Evolutionary conservation across 352 stramenopile genomes (phyloP).

Genomic region (Pythium aristosporum): DNA sequence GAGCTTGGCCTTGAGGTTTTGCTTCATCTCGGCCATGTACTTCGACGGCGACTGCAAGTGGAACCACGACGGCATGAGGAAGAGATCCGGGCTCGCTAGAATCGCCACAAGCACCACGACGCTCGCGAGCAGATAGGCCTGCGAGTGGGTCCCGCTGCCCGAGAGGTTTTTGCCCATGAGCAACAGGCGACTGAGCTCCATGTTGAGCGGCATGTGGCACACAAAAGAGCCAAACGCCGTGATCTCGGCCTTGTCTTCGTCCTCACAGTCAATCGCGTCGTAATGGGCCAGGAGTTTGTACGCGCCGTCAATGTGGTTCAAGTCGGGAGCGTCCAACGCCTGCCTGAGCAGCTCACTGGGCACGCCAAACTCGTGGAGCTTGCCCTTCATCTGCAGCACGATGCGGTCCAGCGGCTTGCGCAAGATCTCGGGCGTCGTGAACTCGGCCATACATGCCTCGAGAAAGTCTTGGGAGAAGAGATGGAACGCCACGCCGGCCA

Average conservation of each 20-base stretch:
- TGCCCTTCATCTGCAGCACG: conserved; percentile 74
- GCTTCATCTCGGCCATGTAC: conserved; percentile 80
- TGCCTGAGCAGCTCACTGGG: conserved; percentile 67
- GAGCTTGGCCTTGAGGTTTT: conserved; percentile 67
- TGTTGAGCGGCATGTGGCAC: conserved; percentile 70
- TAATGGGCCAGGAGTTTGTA: conserved; percentile 76
- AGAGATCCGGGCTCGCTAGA: conserved; percentile 67
- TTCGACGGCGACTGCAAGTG: conserved; percentile 56
- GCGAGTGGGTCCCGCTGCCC: not conserved
- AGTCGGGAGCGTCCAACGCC: conserved; percentile 63
- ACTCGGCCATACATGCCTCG: conserved; percentile 68
- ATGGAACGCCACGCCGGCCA: conserved; percentile 90
- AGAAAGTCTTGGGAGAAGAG: conserved; percentile 81
- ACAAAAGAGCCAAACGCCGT: conserved; percentile 80
- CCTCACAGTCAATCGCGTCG: conserved; percentile 59
- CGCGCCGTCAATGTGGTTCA: conserved; percentile 67
- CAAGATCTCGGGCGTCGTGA: conserved; percentile 78
- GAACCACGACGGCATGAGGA: conserved; percentile 80
- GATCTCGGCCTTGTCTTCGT: conserved; percentile 58
- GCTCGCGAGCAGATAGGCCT: conserved; percentile 34
- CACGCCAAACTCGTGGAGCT: conserved; percentile 65
- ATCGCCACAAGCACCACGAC: conserved; percentile 68
- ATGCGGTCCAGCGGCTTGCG: conserved; percentile 82
- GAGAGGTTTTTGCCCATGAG: conserved; percentile 50
- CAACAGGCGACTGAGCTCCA: conserved; percentile 72